A percentile compares a stretch with the other conserved stretches of the same genome.
These are phyloP conservation scores for Fusarium paranaense DNA, from an alignment of 2,329 filamentous ascomycete species.

Conservation along the genomic window DNA sequence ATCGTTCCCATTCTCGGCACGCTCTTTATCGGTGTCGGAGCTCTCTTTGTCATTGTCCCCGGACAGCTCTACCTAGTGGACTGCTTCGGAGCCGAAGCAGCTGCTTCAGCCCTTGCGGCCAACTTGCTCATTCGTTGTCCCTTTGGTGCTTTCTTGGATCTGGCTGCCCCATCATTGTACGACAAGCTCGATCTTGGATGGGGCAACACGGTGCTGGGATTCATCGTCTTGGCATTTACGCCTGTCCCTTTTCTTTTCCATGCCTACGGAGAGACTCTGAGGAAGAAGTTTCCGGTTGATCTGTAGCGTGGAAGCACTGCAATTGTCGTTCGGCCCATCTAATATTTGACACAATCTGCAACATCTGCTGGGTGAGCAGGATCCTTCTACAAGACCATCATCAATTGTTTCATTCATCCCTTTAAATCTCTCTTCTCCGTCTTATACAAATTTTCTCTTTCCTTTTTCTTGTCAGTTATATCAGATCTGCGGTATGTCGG, in stretches of 20 bases:
- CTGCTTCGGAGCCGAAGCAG: slow-evolving; percentile 33
- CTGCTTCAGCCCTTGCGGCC: slow-evolving; percentile 41
- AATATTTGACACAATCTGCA: neutral
- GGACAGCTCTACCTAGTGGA: slow-evolving; percentile 44
- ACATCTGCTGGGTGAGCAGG: neutral
- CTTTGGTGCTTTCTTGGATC: slow-evolving; percentile 30
- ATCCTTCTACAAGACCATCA: neutral
- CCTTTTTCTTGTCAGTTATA: neutral
- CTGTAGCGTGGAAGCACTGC: slow-evolving; percentile 1
- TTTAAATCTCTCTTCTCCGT: neutral
- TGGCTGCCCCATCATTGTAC: slow-evolving; percentile 23
- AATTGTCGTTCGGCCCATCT: neutral
- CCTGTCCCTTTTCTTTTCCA: slow-evolving; percentile 32
- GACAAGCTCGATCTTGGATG: slow-evolving; percentile 20
- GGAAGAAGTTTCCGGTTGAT: slow-evolving; percentile 21
- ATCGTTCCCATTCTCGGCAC: slow-evolving; percentile 70
- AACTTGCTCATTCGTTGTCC: slow-evolving; percentile 49
- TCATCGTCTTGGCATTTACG: slow-evolving; percentile 27
- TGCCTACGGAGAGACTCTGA: slow-evolving; percentile 22
- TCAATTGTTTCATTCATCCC: neutral
- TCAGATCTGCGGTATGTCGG: neutral
- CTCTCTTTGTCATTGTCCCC: slow-evolving; percentile 49
- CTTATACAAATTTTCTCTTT: neutral
- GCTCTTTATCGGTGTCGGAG: slow-evolving; percentile 60
- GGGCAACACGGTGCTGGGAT: slow-evolving; percentile 33